Evolutionary conservation across 495 filamentous ascomycete genomes (phyloP).

Genomic region (Aspergillus egyptiacus): DNA sequence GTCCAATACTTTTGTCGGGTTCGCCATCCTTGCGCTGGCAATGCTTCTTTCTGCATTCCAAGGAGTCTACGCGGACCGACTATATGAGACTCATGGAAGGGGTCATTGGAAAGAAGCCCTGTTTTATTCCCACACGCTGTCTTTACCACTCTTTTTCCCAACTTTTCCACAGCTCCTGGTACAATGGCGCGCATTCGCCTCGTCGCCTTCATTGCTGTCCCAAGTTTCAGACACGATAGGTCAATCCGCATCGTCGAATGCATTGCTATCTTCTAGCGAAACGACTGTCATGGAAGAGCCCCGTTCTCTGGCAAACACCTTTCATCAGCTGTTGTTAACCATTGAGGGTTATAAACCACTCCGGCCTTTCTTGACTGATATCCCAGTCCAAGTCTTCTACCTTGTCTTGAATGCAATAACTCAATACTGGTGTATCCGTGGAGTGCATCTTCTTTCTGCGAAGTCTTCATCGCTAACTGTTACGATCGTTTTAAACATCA

Average conservation of each 20-base stretch:
- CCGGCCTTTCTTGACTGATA: constrained; percentile 27
- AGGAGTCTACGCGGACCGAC: constrained; percentile 88
- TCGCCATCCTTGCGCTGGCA: constrained; percentile 77
- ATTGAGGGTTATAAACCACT: constrained; percentile 12
- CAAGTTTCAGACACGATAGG: constrained; percentile 7
- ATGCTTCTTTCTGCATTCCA: constrained; percentile 89
- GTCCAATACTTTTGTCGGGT: constrained; percentile 60
- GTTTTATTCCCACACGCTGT: constrained; percentile 84
- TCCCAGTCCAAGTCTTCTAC: constrained; percentile 68
- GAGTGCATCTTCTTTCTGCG: constrained; percentile 84
- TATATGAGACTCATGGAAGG: constrained; percentile 74
- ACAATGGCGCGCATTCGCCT: constrained; percentile 46
- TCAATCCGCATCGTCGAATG: not conserved
- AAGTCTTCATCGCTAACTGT: constrained; percentile 87
- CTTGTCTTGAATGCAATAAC: constrained; percentile 78
- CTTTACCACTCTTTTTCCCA: constrained; percentile 59
- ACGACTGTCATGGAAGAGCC: not conserved
- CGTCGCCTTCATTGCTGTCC: constrained; percentile 38
- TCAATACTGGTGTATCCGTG: constrained; percentile 90
- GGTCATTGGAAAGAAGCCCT: constrained; percentile 92
- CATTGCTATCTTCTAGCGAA: not conserved
- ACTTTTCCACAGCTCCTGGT: constrained; percentile 38
- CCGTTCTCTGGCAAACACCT: not conserved
- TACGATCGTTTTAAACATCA: constrained; percentile 89
- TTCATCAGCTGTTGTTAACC: constrained; percentile 2